phyloP scores from a whole-genome alignment of 2,329 filamentous ascomycete genomes.

The Penicillium frequentans region DNA sequence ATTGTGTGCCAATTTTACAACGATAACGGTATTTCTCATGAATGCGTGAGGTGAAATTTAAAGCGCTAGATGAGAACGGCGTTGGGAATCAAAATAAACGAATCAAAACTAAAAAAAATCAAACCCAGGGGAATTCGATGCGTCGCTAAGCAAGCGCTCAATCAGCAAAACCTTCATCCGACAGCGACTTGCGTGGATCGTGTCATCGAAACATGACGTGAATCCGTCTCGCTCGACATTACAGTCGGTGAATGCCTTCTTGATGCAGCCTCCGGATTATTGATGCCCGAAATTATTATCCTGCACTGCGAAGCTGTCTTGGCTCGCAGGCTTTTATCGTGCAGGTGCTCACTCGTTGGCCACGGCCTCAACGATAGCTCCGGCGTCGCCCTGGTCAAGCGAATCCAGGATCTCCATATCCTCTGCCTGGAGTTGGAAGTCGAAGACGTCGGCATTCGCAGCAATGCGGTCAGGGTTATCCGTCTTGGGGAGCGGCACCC shows the following conservation, averaged over 20 bases:
- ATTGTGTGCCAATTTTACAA: constrained; percentile 73
- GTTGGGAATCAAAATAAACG: constrained; percentile 17
- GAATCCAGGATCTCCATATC: constrained; percentile 59
- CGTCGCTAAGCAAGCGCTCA: constrained; percentile 22
- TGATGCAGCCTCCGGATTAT: constrained; percentile 60
- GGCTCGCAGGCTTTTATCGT: not conserved
- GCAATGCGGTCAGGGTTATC: constrained; percentile 66
- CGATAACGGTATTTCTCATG: constrained; percentile 54
- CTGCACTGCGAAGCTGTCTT: constrained; percentile 4
- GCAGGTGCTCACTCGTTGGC: constrained; percentile 37
- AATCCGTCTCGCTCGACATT: constrained; percentile 84
- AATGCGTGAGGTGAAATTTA: constrained; percentile 7
- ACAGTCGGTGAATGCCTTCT: constrained; percentile 86
- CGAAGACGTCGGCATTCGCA: constrained; percentile 64
- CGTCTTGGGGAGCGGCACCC: constrained; percentile 72
- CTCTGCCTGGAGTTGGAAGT: constrained; percentile 56
- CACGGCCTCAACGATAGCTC: constrained; percentile 50
- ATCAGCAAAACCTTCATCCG: constrained; percentile 78
- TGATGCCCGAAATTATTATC: constrained; percentile 16
- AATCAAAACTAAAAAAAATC: not conserved
- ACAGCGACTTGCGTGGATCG: constrained; percentile 76
- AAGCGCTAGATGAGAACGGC: constrained; percentile 20
- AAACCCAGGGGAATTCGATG: constrained; percentile 32
- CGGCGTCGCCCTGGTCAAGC: constrained; percentile 51
- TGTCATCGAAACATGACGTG: constrained; percentile 72